These are phyloP conservation scores for Lodderomyces oxycetoniae DNA, from an alignment of 1,139 yeast genomes.

Conservation along the genomic window DNA sequence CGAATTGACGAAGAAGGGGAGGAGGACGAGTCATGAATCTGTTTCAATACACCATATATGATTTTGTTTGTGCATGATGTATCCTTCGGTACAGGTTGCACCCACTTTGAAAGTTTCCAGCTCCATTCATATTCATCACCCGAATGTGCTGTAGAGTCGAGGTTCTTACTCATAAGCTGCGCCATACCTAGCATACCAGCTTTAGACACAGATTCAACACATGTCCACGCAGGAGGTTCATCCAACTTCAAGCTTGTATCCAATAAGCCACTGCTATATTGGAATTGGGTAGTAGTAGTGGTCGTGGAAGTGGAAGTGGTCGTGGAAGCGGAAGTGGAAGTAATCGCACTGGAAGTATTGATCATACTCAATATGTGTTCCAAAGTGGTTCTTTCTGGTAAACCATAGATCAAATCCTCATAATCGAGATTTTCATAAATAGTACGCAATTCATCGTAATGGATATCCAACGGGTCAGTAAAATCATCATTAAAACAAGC, in stretches of 20 bases:
- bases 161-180: slow-evolving; percentile 23
- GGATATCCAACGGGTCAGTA: slow-evolving; percentile 10
- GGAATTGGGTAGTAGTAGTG: slow-evolving; percentile 38
- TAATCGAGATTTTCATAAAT: slow-evolving; percentile 50
- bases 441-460: slow-evolving; percentile 7
- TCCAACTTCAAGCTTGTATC: slow-evolving; percentile 39
- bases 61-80: slow-evolving; percentile 35
- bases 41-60: slow-evolving; percentile 46
- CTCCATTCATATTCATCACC: slow-evolving; percentile 41
- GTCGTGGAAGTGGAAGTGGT: too few species aligned
- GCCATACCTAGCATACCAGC: slow-evolving; percentile 52
- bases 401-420: slow-evolving; percentile 55
- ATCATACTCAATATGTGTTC: slow-evolving; percentile 45
- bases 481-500: slow-evolving; percentile 10
- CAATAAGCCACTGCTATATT: slow-evolving; percentile 52
- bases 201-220: slow-evolving; percentile 32
- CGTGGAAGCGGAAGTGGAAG: slow-evolving; percentile 22
- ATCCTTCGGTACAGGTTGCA: slow-evolving; percentile 42
- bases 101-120: slow-evolving; percentile 76
- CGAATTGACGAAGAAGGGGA: too few species aligned
- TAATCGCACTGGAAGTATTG: slow-evolving; percentile 17
- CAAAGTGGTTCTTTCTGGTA: slow-evolving; percentile 55
- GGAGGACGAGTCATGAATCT: slow-evolving; percentile 32
- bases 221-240: slow-evolving; percentile 7
- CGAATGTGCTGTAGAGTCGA: slow-evolving; percentile 3